Percentiles rank a stretch among this genome's conserved stretches.
These are phyloP conservation scores for Penicilliopsis zonata DNA, from an alignment of 495 filamentous ascomycete genomes.

Conservation along the genomic window DNA sequence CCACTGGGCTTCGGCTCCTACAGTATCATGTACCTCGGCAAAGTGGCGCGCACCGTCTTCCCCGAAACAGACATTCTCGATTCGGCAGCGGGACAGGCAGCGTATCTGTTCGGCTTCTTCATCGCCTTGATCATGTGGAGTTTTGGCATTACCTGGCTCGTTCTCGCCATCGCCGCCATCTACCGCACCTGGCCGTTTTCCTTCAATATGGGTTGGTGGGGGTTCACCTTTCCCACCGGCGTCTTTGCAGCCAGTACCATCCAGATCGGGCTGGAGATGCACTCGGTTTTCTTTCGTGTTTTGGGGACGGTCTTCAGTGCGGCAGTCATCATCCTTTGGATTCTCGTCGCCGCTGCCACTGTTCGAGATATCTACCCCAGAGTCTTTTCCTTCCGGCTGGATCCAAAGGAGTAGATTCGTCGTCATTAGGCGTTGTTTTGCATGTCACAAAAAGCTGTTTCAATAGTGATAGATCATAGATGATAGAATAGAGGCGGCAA, in stretches of 20 bases:
- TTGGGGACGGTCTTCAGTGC: conserved; percentile 27
- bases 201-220: conserved; percentile 51
- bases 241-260: conserved; percentile 33
- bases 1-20: conserved; percentile 28
- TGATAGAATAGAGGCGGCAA: too few species aligned
- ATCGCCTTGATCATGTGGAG: conserved; percentile 28
- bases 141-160: conserved; percentile 28
- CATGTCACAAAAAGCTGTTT: too few species aligned
- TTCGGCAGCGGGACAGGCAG: conserved; percentile 15
- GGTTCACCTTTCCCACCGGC: conserved; percentile 41
- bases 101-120: conserved; percentile 25
- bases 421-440: too few species aligned
- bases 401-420: too few species aligned
- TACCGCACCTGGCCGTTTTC: conserved; percentile 24
- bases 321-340: conserved; percentile 30
- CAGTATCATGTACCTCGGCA: conserved; percentile 24
- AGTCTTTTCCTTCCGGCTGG: too few species aligned
- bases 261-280: conserved; percentile 27
- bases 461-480: too few species aligned
- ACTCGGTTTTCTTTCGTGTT: conserved; percentile 32
- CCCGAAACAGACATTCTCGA: conserved; percentile 5
- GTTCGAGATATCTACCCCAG: too few species aligned
- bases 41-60: conserved; percentile 15
- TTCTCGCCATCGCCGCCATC: conserved; percentile 27
- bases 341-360: conserved; percentile 22